Evolutionary conservation across 768 basidiomycete species (phyloP), one percentile per base, ranked within the genome.

Genomic region (Amanita subjunquillea): DNA sequence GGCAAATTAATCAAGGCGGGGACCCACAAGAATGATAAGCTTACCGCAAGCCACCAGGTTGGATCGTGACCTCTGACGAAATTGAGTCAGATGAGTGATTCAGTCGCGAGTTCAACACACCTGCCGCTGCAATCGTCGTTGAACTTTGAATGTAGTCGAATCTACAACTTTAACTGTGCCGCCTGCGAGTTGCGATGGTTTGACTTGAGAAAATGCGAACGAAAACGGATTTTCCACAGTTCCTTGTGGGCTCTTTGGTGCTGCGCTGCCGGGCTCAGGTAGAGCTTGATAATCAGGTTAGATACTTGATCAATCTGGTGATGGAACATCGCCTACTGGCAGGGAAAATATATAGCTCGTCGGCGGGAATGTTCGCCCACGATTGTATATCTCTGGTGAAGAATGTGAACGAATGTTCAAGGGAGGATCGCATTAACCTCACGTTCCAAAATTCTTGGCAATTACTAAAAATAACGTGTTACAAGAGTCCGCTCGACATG

Each of bases 261-360:
- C 70, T 22, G 55, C 56, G 9, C 65, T 68, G 55, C 72, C 65
- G 20, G 61, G 61, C 36, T 66, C 54, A 12, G 70, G 73, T 27
- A 72, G 65, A 7, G 50, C 71, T 73, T 48, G 30, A 45, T 29
- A 12, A 17, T 48, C 10, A 27, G 42, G 27, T 51, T 20, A 36
- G 41, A 20, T 37, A 34, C 41, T 20, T 38, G 10, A 15, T 36
- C 4, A 12, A 32, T 36, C 13, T 10, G 32, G 34, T 13, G 55
- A 27, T 22, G 22, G n/a, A 10, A 38, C 37, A 23, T 23, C 41
- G 56, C 54, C 51, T 59, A 75, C 74, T 58, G 23, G 68, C 66
- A 12, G 76, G 76, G 69, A 78, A 79, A 51, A 79, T 78, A 57
- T 77, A 78, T 7, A 78, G 67, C 59, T 78, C 70, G 43, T 71